Evolutionary conservation across 2,329 filamentous ascomycete species (phyloP).

Genomic region (Alternaria sp.): DNA sequence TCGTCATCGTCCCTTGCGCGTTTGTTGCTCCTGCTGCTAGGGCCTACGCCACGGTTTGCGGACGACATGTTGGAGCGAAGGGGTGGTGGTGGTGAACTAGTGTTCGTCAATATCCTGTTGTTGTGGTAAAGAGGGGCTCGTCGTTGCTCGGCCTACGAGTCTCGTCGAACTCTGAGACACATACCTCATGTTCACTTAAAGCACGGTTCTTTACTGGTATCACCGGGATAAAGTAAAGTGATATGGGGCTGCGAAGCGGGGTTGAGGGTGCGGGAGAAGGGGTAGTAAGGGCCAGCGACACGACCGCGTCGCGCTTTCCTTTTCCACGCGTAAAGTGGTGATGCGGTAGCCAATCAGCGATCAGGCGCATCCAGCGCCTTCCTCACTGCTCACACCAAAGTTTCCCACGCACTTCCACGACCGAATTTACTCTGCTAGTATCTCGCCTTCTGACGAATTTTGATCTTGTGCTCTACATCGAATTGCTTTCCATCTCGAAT

Average conservation of each 20-base stretch:
- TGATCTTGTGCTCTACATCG: not conserved
- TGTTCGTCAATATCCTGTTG: conserved; percentile 24
- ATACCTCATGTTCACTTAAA: conserved; percentile 30
- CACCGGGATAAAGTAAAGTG: not conserved
- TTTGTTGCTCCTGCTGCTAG: conserved; percentile 66
- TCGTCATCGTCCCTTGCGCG: conserved; percentile 70
- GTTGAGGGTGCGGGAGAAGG: conserved; percentile 6
- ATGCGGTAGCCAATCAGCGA: conserved; percentile 19
- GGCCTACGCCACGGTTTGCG: conserved; percentile 74
- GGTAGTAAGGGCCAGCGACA: conserved; percentile 10
- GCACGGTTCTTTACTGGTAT: not conserved
- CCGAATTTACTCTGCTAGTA: not conserved
- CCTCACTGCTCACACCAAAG: conserved; percentile 2
- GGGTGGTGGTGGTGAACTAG: conserved; percentile 70
- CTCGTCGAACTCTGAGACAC: conserved; percentile 1
- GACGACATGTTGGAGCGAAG: conserved; percentile 79
- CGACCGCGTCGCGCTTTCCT: conserved; percentile 23
- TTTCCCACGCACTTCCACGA: not conserved
- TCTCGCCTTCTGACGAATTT: not conserved
- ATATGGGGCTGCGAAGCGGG: conserved; percentile 5
- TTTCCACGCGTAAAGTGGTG: conserved; percentile 29
- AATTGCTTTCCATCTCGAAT: not conserved
- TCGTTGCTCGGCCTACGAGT: conserved; percentile 8
- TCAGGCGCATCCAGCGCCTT: conserved; percentile 11
- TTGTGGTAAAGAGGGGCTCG: conserved; percentile 26